Evolutionary conservation across 2,329 filamentous ascomycete species (phyloP).

Genomic region (Rosellinia necatrix): DNA sequence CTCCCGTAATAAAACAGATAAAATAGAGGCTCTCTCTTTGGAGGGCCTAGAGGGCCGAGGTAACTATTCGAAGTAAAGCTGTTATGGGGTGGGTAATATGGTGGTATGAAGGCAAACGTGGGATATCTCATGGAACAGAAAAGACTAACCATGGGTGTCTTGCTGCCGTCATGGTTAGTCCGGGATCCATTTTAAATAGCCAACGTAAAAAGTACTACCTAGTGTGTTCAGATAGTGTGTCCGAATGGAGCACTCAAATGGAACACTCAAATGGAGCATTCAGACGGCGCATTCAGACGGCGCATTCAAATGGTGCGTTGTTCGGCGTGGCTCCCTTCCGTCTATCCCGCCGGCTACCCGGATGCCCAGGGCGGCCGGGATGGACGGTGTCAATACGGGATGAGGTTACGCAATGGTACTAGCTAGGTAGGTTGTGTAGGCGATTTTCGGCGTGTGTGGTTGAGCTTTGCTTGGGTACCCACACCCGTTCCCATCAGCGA

Average conservation of each 20-base stretch:
- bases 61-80: background rate
- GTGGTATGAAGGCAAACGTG: no score
- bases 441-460: slow-evolving; percentile 18
- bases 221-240: no score
- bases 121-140: no score
- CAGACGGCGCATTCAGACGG: background rate
- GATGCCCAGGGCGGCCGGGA: background rate
- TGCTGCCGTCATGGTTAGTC: no score
- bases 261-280: no score
- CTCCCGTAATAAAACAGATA: slow-evolving; percentile 13
- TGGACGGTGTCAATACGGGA: background rate
- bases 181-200: no score
- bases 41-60: no score
- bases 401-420: slow-evolving; percentile 10
- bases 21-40: no score
- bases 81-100: background rate
- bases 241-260: no score
- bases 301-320: background rate
- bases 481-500: slow-evolving; percentile 10
- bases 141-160: no score
- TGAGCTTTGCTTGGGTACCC: slow-evolving; percentile 7
- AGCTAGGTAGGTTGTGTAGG: no score
- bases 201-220: no score
- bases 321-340: background rate
- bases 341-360: background rate